A percentile compares a stretch with the other conserved stretches of the same genome.
These are phyloP conservation scores for Cicer yamashitae DNA, from an alignment of 306 rosid species.

Conservation along the genomic window DNA sequence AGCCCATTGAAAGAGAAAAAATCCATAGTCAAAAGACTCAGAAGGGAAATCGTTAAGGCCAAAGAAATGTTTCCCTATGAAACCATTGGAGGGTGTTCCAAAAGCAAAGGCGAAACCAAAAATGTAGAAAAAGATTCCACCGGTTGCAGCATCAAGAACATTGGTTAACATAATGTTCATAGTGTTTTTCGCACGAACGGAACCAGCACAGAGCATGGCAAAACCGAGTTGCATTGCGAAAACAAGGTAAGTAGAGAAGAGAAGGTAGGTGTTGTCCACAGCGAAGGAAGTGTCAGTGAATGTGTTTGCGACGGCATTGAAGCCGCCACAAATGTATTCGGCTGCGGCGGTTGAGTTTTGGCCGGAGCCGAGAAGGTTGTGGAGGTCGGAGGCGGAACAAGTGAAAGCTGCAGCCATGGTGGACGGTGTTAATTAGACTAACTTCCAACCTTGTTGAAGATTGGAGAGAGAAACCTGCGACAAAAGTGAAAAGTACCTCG, in stretches of 20 bases:
- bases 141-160: conserved; percentile 61
- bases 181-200: conserved; percentile 65
- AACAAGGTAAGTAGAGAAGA: conserved; percentile 65
- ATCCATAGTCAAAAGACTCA: conserved; percentile 49
- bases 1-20: conserved; percentile 62
- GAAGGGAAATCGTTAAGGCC: conserved; percentile 55
- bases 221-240: conserved; percentile 70
- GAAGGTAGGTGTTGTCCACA: conserved; percentile 57
- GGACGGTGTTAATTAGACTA: neutral
- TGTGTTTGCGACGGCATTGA: conserved; percentile 51
- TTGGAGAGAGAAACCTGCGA: too few relatives aligned
- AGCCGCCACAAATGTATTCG: conserved; percentile 55
- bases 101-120: conserved; percentile 65
- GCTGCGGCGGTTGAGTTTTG: conserved; percentile 50
- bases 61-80: conserved; percentile 60
- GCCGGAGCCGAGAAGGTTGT: conserved; percentile 47
- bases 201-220: conserved; percentile 71
- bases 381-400: conserved; percentile 58
- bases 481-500: too few relatives aligned
- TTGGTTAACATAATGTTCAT: conserved; percentile 73
- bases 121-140: conserved; percentile 59
- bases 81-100: conserved; percentile 57
- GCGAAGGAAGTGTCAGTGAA: conserved; percentile 53
- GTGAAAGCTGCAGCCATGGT: conserved; percentile 48
- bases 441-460: too few relatives aligned